phyloP scores from a whole-genome alignment of 371 early-diverging fungal species.

The Antonospora locustae region DNA sequence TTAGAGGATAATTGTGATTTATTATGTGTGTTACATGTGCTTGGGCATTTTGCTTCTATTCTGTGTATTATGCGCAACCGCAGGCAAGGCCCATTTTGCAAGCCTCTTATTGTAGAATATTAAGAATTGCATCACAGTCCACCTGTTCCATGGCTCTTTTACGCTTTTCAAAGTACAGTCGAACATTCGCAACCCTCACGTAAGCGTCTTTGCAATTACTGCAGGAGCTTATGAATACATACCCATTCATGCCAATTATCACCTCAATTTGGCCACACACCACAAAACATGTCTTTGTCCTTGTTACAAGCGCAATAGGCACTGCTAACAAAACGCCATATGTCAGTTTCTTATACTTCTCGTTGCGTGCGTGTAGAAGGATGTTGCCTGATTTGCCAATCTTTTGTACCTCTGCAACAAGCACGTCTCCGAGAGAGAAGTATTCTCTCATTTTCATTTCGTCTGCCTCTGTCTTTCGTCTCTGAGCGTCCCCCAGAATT shows the following conservation, averaged over 20 bases:
- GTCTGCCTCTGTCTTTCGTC: slow-evolving; percentile 86
- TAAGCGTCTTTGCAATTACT: too few species aligned
- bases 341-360: slow-evolving; percentile 75
- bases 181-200: too few species aligned
- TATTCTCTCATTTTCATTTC: slow-evolving; percentile 89
- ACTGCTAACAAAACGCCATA: slow-evolving; percentile 45
- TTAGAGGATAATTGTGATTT: too few species aligned
- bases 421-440: slow-evolving; percentile 78
- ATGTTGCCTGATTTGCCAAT: slow-evolving; percentile 71
- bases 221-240: too few species aligned
- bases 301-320: slow-evolving; percentile 11
- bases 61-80: too few species aligned
- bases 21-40: too few species aligned
- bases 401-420: slow-evolving; percentile 86
- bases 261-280: slow-evolving; percentile 63
- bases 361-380: slow-evolving; percentile 77
- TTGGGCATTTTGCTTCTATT: too few species aligned
- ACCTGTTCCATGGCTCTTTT: too few species aligned
- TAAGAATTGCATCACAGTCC: too few species aligned
- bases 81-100: too few species aligned
- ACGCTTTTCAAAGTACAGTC: too few species aligned
- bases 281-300: slow-evolving; percentile 28
- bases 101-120: too few species aligned
- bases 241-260: slow-evolving; percentile 83
- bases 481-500: slow-evolving; percentile 82